Percentiles rank a stretch among this genome's conserved stretches.
phyloP scores from a whole-genome alignment of 2,329 filamentous ascomycete genomes.

The Colletotrichum chrysophilum region DNA sequence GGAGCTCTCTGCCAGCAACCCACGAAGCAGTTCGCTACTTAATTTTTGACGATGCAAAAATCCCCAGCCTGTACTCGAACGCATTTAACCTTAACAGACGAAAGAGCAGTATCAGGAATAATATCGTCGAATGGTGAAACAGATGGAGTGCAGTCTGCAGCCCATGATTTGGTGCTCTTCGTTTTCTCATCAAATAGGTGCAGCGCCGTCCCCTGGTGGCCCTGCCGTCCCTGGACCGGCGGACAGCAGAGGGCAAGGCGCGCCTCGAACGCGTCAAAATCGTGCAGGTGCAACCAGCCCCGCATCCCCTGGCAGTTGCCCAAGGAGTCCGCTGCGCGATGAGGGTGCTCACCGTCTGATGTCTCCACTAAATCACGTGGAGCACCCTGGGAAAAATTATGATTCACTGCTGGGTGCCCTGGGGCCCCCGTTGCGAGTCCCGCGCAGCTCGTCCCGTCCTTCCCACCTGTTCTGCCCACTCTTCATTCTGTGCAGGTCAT shows the following conservation, averaged over 20 bases:
- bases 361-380: constrained; percentile 22
- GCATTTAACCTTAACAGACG: not conserved
- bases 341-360: not conserved
- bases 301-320: not conserved
- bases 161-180: not conserved
- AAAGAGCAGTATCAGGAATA: not conserved
- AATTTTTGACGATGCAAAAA: not conserved
- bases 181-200: not conserved
- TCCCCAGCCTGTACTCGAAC: not conserved
- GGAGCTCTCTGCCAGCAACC: not conserved
- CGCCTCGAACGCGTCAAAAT: constrained; percentile 20
- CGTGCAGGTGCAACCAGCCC: constrained; percentile 7
- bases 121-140: not conserved
- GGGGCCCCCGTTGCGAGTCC: not conserved
- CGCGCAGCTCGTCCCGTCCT: not conserved
- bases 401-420: constrained; percentile 11
- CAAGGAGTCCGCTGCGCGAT: constrained; percentile 2
- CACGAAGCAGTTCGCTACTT: not conserved
- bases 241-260: not conserved
- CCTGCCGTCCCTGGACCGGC: not conserved
- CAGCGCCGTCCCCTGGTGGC: not conserved
- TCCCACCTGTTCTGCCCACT: constrained; percentile 19
- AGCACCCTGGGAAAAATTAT: not conserved
- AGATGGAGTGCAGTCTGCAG: not conserved
- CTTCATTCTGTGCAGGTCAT: not conserved